Base-by-base conservation (phyloP, 768 basidiomycete genomes). In the Ramaria sp. region DNA sequence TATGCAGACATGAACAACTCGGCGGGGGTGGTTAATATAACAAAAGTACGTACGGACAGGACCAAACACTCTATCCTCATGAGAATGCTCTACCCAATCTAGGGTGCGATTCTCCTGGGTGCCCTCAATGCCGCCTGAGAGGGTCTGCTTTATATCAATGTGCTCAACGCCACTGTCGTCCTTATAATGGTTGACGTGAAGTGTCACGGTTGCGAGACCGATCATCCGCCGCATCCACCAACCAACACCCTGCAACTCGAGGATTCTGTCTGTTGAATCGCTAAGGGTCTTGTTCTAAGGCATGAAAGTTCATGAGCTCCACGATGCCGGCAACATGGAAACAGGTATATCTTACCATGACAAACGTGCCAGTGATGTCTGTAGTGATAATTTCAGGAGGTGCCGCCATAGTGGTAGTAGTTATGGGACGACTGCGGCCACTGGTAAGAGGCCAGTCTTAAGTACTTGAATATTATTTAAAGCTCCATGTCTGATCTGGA, bases 141-240 rank as follows among this genome's bases (percentile, higher is more conserved):
- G 38, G 31, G 61, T 62, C 49, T 62, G 61, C 43, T 41, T 54
- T 41, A 59, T 55, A 46, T 61, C 61, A 38, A 62, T 62, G 31
- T 54, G 61, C 33, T 62, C 61, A 13, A 61, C 52, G 30, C 48
- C 60, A 24, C 33, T 42, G 1, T 57, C 61, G 17, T 61, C 45
- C 39, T 46, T 62, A 71, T 75, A 80, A 64, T 90, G 87, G 58
- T 79, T 84, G 63, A 88, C 66, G 45, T 54, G 54, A 39, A 89
- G 77, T 22, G 81, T 84, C 47, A 90, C 63, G 17, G 78, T 80
- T 33, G 77, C 82, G 27, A 72, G 33, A 22, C 65, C 55, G 63
- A 91, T 88, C 4, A 58, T 67, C 58, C 76, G 81, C 61, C 88
- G 80, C 61, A 73, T 84, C 47, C 82, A 58, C 88, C 88, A 91